Evolutionary conservation across 2,329 filamentous ascomycete species (phyloP).

Genomic region (Alternaria arborescens): DNA sequence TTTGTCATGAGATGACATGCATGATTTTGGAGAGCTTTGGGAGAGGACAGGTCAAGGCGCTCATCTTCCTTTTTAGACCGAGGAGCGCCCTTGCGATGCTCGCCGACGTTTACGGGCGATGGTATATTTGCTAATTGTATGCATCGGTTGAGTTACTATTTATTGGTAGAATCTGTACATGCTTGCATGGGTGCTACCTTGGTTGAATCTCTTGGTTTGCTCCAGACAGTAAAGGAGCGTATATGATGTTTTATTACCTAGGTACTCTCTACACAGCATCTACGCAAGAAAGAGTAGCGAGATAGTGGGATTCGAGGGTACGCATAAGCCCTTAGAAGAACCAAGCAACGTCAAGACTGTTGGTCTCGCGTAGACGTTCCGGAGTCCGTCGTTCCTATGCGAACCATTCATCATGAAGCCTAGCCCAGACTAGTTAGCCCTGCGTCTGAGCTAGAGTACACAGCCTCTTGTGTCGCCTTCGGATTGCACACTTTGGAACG

Average conservation of each 20-base stretch:
- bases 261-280: neutral
- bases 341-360: slow-evolving; percentile 1
- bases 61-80: neutral
- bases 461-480: slow-evolving; percentile 21
- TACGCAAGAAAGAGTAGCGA: neutral
- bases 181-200: neutral
- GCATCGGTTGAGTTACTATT: too few species aligned
- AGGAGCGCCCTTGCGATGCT: neutral
- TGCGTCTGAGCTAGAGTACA: slow-evolving; percentile 7
- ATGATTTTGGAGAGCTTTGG: neutral
- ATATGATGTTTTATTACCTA: neutral
- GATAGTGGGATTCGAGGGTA: neutral
- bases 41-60: neutral
- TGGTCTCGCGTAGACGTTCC: slow-evolving; percentile 6
- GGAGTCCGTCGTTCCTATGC: neutral
- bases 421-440: slow-evolving; percentile 9
- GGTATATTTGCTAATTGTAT: too few species aligned
- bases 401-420: slow-evolving; percentile 6
- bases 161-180: neutral
- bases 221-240: neutral
- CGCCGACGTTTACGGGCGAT: neutral
- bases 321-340: neutral
- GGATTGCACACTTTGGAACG: neutral
- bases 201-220: neutral
- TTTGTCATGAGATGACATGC: neutral